A percentile compares a stretch with the other conserved stretches of the same genome.
Evolutionary conservation across 2,329 filamentous ascomycete species (phyloP).

Genomic region (Pestalotiopsis sp.): DNA sequence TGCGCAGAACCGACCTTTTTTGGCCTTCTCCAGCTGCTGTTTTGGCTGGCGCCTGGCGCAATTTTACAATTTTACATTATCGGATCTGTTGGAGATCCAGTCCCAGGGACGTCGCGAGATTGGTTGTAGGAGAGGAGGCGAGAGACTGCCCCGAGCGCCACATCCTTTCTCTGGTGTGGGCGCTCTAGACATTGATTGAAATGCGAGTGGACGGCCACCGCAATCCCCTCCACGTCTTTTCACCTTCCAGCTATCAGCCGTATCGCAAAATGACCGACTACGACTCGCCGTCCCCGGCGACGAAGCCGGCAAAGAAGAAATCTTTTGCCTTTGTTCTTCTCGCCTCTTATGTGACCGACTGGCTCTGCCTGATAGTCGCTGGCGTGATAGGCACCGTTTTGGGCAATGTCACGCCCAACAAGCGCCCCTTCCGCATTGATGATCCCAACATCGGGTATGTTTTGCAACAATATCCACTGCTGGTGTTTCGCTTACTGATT

Average conservation of each 20-base stretch:
- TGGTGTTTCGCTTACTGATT: background rate
- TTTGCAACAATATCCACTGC: background rate
- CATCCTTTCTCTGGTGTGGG: background rate
- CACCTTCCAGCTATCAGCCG: conserved; percentile 21
- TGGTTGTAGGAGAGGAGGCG: background rate
- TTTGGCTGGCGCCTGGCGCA: background rate
- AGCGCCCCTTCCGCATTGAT: conserved; percentile 70
- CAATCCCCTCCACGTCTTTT: conserved; percentile 21
- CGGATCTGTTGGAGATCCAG: background rate
- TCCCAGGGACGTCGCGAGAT: background rate
- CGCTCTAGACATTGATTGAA: conserved; percentile 18
- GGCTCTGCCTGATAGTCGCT: conserved; percentile 66
- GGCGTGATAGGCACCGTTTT: conserved; percentile 63
- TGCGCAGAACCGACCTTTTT: background rate
- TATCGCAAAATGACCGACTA: conserved; percentile 34
- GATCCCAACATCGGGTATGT: conserved; percentile 76
- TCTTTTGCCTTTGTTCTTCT: conserved; percentile 44
- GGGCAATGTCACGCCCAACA: conserved; percentile 63
- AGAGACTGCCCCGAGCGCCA: background rate
- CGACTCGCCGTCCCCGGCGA: conserved; percentile 15
- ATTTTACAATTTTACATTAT: background rate
- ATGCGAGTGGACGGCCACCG: conserved; percentile 28
- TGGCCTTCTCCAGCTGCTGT: background rate
- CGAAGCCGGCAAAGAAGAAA: conserved; percentile 5
- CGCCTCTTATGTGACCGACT: conserved; percentile 73